Conservation (phyloP, 345 rosid genomes). For the Rhodamnia rubescens region DNA sequence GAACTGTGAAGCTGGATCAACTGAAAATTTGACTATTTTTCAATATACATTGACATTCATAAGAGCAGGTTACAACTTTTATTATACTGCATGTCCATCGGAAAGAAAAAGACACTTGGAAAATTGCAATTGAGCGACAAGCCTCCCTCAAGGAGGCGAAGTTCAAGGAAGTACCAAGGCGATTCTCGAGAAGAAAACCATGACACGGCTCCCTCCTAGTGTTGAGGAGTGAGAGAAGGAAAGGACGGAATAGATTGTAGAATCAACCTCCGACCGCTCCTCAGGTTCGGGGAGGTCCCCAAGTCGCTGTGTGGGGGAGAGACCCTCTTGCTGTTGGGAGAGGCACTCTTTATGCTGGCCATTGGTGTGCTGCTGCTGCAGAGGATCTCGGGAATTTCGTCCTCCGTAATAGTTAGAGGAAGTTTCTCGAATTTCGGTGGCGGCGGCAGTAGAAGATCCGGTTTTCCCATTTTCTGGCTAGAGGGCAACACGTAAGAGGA, state of each 20-base stretch:
- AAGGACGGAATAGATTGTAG: constrained; percentile 87
- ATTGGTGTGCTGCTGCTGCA: constrained; percentile 31
- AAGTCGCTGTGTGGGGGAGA: constrained; percentile 69
- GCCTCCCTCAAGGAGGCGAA: not conserved
- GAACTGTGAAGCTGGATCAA: not conserved
- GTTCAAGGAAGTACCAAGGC: not conserved
- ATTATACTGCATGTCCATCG: not conserved
- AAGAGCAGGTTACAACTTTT: not conserved
- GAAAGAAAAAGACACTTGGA: not conserved
- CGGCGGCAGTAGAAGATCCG: constrained; percentile 21
- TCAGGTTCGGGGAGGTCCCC: constrained; percentile 46
- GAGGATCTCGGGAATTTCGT: constrained; percentile 61
- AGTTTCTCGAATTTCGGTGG: constrained; percentile 40
- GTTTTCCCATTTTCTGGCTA: constrained; percentile 28
- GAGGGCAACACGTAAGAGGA: constrained; percentile 24
- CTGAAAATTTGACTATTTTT: not conserved
- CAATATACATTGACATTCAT: not conserved
- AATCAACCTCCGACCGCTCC: constrained; percentile 84
- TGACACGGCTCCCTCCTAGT: constrained; percentile 18
- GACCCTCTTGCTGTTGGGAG: constrained; percentile 96
- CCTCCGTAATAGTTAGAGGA: constrained; percentile 18
- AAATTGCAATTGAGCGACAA: not conserved
- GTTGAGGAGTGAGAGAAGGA: constrained; percentile 88
- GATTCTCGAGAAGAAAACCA: not conserved
- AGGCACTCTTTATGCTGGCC: constrained; percentile 38